Conservation (phyloP, 306 rosid species). For the Gleditsia sinensis region DNA sequence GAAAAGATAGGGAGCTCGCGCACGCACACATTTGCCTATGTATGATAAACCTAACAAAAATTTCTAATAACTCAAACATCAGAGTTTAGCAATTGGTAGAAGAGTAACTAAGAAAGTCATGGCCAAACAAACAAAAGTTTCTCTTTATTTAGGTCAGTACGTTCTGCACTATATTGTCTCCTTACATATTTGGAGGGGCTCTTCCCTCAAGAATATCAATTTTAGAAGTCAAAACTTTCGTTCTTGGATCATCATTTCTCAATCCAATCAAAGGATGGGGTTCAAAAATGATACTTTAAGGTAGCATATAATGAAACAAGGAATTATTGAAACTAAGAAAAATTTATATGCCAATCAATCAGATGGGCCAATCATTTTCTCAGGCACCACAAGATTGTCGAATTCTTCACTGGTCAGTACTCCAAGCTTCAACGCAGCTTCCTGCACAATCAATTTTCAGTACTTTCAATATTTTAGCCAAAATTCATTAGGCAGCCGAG, state of each 20-base stretch:
- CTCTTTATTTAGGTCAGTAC: conserved; percentile 36
- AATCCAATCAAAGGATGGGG: conserved; percentile 24
- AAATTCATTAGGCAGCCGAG: conserved; percentile 18
- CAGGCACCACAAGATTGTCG: conserved; percentile 90
- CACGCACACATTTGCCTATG: not conserved
- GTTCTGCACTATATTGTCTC: conserved; percentile 13
- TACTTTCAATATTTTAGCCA: conserved; percentile 23
- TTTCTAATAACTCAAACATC: not conserved
- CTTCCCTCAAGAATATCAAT: conserved; percentile 50
- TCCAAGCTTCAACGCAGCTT: conserved; percentile 92
- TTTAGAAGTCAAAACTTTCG: conserved; percentile 32
- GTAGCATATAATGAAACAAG: not conserved
- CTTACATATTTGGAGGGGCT: conserved; percentile 43
- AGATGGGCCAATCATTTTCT: conserved; percentile 95
- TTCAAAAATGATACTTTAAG: conserved; percentile 21
- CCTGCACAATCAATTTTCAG: conserved; percentile 52
- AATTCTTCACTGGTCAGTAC: conserved; percentile 81
- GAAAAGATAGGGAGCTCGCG: no score
- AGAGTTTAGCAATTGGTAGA: not conserved
- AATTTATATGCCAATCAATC: conserved; percentile 47
- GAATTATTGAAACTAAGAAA: not conserved
- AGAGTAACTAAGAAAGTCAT: not conserved
- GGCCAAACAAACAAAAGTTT: not conserved
- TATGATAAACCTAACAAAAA: not conserved
- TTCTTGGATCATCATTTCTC: conserved; percentile 31